Evolutionary conservation across 257 asterid species (phyloP), one percentile per base, ranked within the genome.

Genomic region (Haberlea rhodopensis): DNA sequence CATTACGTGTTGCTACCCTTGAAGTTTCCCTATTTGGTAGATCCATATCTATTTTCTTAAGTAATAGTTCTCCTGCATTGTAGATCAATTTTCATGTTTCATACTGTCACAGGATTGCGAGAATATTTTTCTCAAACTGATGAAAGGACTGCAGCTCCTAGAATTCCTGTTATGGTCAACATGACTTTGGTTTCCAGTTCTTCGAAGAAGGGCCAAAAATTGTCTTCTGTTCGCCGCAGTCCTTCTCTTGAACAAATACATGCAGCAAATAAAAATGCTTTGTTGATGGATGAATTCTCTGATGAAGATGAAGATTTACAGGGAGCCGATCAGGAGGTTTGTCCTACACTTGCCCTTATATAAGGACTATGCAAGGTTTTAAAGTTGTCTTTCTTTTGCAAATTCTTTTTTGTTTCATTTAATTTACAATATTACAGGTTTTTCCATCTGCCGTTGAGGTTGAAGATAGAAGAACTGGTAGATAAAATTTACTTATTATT

Each of bases 111-210:
- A 84, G 91, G 91, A 19, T 73, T 84, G 60, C 82, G 91, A 18
- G 91, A 84, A 68, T 84, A 81, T 71, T 84, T 81, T 71, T 75
- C 84, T 45, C 91, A 84, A 74, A 79, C 82, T 60, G 91, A 84
- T 71, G 85, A 84, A 65, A 79, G 91, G 73, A 67, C 75, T 11
- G 69, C 91, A 56, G 85, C 85, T 52, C 88, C 86, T 16, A 73
- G 91, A 81, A 81, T 84, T 66, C 91, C 91, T 20, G 86, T 79
- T 53, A 84, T 84, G 91, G 81, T 84, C 55, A 84, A 81, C 71
- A 84, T 84, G 91, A 57, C 78, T 45, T 78, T 85, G 31, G 76
- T n/a, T n/a, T n/a, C 86, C 57, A 75, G 60, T 65, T 77, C 87
- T 34, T 32, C 82, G 13, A 82, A 76, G 72, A 81, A 67, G 75